Evolutionary conservation across 148 eudicot genomes (phyloP).

Genomic region (Dysphania ambrosioides): DNA sequence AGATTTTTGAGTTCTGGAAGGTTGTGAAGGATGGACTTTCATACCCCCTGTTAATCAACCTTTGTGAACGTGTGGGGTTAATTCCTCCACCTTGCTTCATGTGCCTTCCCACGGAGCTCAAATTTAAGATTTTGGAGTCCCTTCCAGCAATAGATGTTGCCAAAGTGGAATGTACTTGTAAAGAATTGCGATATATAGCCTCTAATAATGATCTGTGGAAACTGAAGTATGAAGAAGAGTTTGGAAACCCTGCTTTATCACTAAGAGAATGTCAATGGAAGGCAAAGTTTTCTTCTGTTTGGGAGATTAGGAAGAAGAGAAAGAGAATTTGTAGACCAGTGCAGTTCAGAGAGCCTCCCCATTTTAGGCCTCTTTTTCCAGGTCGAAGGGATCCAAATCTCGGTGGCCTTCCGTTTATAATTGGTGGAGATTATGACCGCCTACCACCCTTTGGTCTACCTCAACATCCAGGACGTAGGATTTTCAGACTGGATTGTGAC

Average conservation of each 20-base stretch:
- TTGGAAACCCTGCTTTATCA: constrained; percentile 36
- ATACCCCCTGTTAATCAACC: constrained; percentile 70
- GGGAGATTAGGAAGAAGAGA: constrained; percentile 47
- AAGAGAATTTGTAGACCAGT: constrained; percentile 25
- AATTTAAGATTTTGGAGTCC: constrained; percentile 62
- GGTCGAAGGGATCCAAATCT: constrained; percentile 39
- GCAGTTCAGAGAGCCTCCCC: constrained; percentile 24
- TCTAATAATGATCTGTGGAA: constrained; percentile 69
- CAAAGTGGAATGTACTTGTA: constrained; percentile 48
- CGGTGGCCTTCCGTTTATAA: constrained; percentile 33
- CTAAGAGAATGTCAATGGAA: constrained; percentile 47
- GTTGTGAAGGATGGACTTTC: constrained; percentile 71
- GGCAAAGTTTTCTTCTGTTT: constrained; percentile 43
- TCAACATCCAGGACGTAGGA: constrained; percentile 33
- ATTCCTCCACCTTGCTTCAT: constrained; percentile 68
- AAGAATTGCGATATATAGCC: constrained; percentile 58
- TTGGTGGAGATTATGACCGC: constrained; percentile 61
- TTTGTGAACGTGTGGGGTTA: constrained; percentile 63
- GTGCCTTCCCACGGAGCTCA: constrained; percentile 75
- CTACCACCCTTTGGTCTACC: constrained; percentile 25
- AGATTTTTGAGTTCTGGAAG: constrained; percentile 82
- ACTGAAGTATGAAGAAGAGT: constrained; percentile 58
- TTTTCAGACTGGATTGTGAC: constrained; percentile 33
- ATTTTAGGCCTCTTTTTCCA: constrained; percentile 24
- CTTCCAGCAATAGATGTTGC: constrained; percentile 64